A percentile compares a stretch with the other conserved stretches of the same genome.
These are phyloP conservation scores for Hygrophorus russula DNA, from an alignment of 768 basidiomycete species.

Conservation along the genomic window DNA sequence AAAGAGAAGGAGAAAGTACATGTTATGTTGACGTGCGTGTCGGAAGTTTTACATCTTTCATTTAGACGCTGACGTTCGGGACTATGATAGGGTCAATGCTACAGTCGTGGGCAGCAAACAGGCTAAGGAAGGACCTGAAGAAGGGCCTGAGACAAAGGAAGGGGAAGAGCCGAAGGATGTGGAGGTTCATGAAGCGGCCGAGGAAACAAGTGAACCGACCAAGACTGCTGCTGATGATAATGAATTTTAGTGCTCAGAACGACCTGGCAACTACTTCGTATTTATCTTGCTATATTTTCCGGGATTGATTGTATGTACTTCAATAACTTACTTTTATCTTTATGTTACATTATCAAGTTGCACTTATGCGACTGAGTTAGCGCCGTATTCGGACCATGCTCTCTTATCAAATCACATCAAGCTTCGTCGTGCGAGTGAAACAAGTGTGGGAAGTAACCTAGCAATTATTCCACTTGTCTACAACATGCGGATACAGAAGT, in stretches of 20 bases:
- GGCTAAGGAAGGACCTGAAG: constrained; percentile 23
- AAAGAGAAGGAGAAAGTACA: constrained; percentile 55
- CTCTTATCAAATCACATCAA: too few species aligned
- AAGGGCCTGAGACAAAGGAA: constrained; percentile 21
- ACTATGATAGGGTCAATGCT: constrained; percentile 51
- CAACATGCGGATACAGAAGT: too few species aligned
- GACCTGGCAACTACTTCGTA: background rate
- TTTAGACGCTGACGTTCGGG: background rate
- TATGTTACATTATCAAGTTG: too few species aligned
- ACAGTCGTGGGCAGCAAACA: constrained; percentile 64
- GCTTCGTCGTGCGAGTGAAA: too few species aligned
- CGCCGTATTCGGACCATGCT: too few species aligned
- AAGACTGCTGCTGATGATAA: background rate
- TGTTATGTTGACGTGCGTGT: constrained; percentile 60
- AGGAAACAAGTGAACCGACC: constrained; percentile 10
- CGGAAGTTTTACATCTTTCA: background rate
- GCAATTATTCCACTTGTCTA: too few species aligned
- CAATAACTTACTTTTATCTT: too few species aligned
- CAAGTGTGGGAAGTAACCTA: too few species aligned
- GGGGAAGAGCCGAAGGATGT: constrained; percentile 18
- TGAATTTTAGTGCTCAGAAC: background rate
- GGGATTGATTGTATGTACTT: background rate
- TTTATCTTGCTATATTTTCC: background rate
- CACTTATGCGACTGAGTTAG: too few species aligned
- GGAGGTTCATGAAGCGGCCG: constrained; percentile 16